Evolutionary conservation across 108 stramenopile genomes (phyloP), one percentile per base, ranked within the genome.

Genomic region (Cyclotella baltica): DNA sequence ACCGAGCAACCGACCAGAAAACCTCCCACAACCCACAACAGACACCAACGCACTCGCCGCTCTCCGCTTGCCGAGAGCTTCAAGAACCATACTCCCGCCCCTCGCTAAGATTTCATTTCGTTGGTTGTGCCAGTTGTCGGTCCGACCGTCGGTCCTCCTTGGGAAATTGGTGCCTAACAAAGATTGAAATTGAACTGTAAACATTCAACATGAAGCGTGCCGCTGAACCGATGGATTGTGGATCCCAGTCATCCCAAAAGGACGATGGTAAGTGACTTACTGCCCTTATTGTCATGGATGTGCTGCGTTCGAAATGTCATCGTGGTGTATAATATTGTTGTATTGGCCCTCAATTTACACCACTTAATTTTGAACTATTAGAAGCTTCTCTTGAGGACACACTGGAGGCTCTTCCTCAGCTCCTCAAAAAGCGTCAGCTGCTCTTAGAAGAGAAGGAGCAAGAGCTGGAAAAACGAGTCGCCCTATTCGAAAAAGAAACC

Each of bases 321-420:
- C 18, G 53, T 55, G 18, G 22, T n/a, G n/a, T n/a, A 55, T 22
- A 23, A 15, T 11, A 11, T 29, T 13, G 3, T 13, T 25, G 3
- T 27, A 15, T 22, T 3, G 22, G 18, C 2, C 6, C 15, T 22
- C 28, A 13, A 4, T 25, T 29, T 27, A 1, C 3, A 57, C 36
- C n/a, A 62, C 4, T n/a, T 3, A 31, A 13, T 47, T 27, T 65
- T 20, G 30, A 0, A 34, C 1, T 18, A 10, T 27, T 28, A 47
- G 56, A 59, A 59, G 71, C 38, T 31, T 61, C 71, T 11, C 40
- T 61, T n/a, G 71, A 72, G 62, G 58, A 72, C n/a, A 61, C 71
- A 20, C 34, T 57, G 43, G 70, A 70, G 51, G 55, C 53, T 37
- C 53, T 72, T 1, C 71, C 71, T 0, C 71, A 72, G 33, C 57